A percentile compares a stretch with the other conserved stretches of the same genome.
phyloP scores from a whole-genome alignment of 2,329 filamentous ascomycete genomes.

The Alternaria atra region DNA sequence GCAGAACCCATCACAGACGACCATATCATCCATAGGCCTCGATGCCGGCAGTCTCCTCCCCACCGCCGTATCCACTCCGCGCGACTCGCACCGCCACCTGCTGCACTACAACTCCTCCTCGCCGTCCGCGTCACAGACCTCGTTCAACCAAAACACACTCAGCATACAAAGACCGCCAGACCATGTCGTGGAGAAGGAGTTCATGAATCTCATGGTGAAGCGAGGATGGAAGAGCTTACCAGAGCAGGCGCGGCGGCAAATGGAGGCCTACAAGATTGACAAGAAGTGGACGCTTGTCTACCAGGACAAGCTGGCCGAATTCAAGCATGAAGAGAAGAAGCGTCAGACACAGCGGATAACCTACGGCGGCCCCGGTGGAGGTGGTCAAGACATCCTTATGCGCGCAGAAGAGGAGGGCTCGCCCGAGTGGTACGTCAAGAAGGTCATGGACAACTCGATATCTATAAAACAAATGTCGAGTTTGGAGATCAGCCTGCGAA shows the following conservation, averaged over 20 bases:
- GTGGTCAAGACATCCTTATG: conserved; percentile 69
- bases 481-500: conserved; percentile 91
- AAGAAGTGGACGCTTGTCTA: conserved; percentile 99
- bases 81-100: conserved; percentile 54
- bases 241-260: conserved; percentile 91
- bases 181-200: conserved; percentile 87
- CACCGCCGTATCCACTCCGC: conserved; percentile 50
- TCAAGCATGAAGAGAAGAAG: conserved; percentile 92
- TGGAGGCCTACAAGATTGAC: conserved; percentile 90
- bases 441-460: conserved; percentile 94
- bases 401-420: conserved; percentile 93
- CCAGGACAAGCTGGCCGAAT: conserved; percentile 91
- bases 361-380: conserved; percentile 55
- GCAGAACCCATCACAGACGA: conserved; percentile 67
- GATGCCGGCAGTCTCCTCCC: conserved; percentile 52
- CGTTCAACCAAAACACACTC: conserved; percentile 63
- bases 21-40: conserved; percentile 56
- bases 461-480: conserved; percentile 91
- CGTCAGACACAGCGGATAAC: conserved; percentile 76
- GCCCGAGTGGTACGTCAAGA: conserved; percentile 97
- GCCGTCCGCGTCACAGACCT: conserved; percentile 58
- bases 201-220: conserved; percentile 94
- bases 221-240: conserved; percentile 97
- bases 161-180: conserved; percentile 77
- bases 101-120: conserved; percentile 56